Conservation (phyloP, 2,329 filamentous ascomycete species). For the Beauveria caledonica region DNA sequence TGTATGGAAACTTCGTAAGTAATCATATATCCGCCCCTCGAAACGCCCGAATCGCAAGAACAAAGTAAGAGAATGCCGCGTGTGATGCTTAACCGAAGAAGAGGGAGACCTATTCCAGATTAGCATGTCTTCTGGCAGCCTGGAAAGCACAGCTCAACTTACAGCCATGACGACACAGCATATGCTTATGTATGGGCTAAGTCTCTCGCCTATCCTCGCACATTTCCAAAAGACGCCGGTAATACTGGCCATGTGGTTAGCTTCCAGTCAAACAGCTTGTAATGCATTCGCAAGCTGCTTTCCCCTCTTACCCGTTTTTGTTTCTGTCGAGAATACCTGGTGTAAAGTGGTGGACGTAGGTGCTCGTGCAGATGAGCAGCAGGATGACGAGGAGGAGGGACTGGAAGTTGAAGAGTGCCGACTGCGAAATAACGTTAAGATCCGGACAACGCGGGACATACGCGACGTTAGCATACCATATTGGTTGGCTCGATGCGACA, state of each 20-base stretch:
- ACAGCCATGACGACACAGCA: constrained; percentile 94
- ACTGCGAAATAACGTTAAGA: constrained; percentile 41
- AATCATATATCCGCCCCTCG: constrained; percentile 6
- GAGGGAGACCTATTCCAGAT: constrained; percentile 25
- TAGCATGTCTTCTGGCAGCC: neutral
- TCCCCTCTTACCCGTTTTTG: constrained; percentile 66
- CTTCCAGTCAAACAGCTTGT: neutral
- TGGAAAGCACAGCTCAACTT: constrained; percentile 19
- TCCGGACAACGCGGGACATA: neutral
- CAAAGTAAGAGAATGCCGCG: neutral
- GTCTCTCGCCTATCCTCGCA: constrained; percentile 80
- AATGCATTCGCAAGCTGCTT: neutral
- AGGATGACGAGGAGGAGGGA: constrained; percentile 90
- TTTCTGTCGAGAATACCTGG: constrained; percentile 87
- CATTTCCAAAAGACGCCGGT: constrained; percentile 94
- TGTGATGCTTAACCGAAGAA: constrained; percentile 29
- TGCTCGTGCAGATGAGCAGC: constrained; percentile 89
- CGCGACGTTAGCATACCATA: constrained; percentile 19
- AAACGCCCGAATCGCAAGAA: constrained; percentile 9
- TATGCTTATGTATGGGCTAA: constrained; percentile 92
- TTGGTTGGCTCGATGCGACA: constrained; percentile 3
- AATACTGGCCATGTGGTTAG: constrained; percentile 23
- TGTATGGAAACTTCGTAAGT: constrained; percentile 9
- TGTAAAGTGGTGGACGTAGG: constrained; percentile 86
- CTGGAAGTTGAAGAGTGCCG: constrained; percentile 98